These are phyloP conservation scores for Neurospora sp. DNA, from an alignment of 495 filamentous ascomycete species.

Conservation along the genomic window DNA sequence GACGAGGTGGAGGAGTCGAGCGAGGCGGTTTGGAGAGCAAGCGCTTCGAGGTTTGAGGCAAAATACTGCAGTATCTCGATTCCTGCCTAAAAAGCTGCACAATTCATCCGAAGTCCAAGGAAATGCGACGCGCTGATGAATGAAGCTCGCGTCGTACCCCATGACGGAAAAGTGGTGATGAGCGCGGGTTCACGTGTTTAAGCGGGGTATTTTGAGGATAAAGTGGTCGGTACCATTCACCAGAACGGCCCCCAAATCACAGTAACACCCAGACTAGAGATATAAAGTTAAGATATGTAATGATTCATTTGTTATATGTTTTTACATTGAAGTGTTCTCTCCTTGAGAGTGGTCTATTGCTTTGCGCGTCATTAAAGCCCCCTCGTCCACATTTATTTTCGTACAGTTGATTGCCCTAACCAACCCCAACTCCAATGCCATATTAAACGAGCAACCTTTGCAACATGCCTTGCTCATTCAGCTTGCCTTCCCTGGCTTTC, in stretches of 20 bases:
- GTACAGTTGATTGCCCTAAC: neutral
- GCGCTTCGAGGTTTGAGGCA: neutral
- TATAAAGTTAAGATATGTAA: neutral
- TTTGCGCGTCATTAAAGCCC: neutral
- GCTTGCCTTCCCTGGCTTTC: neutral
- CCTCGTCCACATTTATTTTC: neutral
- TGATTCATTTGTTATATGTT: neutral
- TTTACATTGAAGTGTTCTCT: neutral
- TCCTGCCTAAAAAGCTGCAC: neutral
- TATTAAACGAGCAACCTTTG: neutral
- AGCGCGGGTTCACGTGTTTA: neutral
- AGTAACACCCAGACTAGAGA: neutral
- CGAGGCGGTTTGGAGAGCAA: neutral
- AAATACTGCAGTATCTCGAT: neutral
- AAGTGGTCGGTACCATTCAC: neutral
- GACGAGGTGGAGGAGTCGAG: neutral
- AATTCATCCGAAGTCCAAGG: neutral
- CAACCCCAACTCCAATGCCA: neutral
- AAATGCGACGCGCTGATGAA: neutral
- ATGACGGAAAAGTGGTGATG: neutral
- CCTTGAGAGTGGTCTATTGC: neutral
- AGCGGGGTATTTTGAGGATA: neutral
- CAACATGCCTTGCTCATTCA: neutral
- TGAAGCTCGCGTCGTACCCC: neutral
- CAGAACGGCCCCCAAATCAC: neutral